These are phyloP conservation scores for Aspergillus melleus DNA, from an alignment of 2,329 filamentous ascomycete genomes.

Conservation along the genomic window DNA sequence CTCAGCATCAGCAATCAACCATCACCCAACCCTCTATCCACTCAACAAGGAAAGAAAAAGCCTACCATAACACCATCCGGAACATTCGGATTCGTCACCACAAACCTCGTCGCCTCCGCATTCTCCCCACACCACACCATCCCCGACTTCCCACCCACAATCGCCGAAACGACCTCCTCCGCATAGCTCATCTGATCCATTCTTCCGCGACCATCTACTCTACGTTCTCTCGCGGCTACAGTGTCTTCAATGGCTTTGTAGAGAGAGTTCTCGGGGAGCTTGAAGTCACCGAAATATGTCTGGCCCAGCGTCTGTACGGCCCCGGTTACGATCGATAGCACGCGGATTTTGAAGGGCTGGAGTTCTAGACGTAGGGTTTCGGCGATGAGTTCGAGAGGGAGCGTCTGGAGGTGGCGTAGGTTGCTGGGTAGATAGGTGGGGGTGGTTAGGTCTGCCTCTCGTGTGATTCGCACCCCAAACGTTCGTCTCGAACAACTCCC, in stretches of 20 bases:
- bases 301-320: slow-evolving; percentile 18
- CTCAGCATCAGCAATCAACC: not conserved
- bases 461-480: slow-evolving; percentile 12
- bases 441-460: not conserved
- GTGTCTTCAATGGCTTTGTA: slow-evolving; percentile 22
- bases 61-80: not conserved
- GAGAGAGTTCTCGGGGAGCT: slow-evolving; percentile 16
- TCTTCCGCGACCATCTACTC: slow-evolving; percentile 8
- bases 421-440: slow-evolving; percentile 1
- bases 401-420: slow-evolving; percentile 24
- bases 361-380: slow-evolving; percentile 28
- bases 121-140: not conserved
- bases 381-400: slow-evolving; percentile 21
- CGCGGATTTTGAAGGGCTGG: slow-evolving; percentile 18
- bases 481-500: slow-evolving; percentile 21
- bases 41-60: not conserved
- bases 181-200: slow-evolving; percentile 13
- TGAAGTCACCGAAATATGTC: slow-evolving; percentile 18
- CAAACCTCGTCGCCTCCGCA: not conserved
- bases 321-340: slow-evolving; percentile 20
- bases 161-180: slow-evolving; percentile 7
- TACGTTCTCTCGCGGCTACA: slow-evolving; percentile 7
- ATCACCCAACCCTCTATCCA: too few relatives aligned
- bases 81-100: not conserved
- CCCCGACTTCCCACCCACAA: not conserved